Base-by-base conservation (phyloP, 1,139 yeast species). In the Geotrichum cucujoidarum region DNA sequence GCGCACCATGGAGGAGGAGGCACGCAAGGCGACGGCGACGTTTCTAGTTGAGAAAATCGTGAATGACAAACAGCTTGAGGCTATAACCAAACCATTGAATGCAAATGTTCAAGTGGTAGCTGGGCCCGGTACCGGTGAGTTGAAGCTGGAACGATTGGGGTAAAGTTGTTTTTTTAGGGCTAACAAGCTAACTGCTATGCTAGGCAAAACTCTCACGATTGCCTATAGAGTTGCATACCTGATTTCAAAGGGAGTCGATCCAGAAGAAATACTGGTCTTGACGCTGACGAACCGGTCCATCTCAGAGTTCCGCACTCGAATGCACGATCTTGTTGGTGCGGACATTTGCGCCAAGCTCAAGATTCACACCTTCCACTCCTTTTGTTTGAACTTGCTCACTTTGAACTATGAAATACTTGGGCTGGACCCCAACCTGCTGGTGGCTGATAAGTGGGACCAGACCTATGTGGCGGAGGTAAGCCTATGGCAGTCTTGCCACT, bases 271-370 rank as follows among this genome's bases (percentile, higher is more conserved):
- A 35, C 75, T 90, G 2, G 92, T 89, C 24, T 87, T 96, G 7
- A 89, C 97, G 0, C 88, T 90, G 65, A 89, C 97, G 13, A 86
- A 86, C 61, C 84, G 83, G 57, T 96, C 97, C 0, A 94, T 96
- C 2, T 75, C 73, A 46, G 97, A 90, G 65, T 83, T 90, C 86
- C 69, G 72, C 16, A 81, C 77, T 40, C 69, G 97, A 36, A 62
- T 88, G 10, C 57, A 64, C 22, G 27, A 14, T 3, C 22, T 57
- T 21, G 38, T 55, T 10, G 54, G 53, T 25, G 49, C 17, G 25
- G 48, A 14, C 4, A 33, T 68, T 1, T 60, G 72, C 1, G 68
- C 69, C 24, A 65, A 66, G 43, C 66, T 89, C 20, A 65, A 81
- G 49, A 78, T 88, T 35, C 97, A 97, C 1, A 90, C 97, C 0